Conservation (phyloP, 805 yeast species). For the Schwanniomyces occidentalis region DNA sequence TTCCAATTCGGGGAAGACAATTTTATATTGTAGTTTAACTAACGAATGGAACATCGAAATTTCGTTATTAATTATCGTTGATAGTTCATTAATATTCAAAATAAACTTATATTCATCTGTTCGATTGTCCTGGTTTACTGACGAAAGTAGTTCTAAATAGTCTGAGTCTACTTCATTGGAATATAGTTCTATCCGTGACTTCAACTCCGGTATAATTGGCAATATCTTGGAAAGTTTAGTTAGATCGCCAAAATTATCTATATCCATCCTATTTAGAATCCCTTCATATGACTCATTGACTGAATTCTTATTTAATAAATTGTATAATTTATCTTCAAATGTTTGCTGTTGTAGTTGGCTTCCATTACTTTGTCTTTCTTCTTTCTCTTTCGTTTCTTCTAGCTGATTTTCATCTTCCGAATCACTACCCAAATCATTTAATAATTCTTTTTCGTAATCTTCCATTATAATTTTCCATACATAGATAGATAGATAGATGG, state of each 20-base stretch:
- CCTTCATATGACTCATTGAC: conserved; percentile 11
- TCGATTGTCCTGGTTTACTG: conserved; percentile 25
- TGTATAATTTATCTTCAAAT: conserved; percentile 15
- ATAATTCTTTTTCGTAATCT: conserved; percentile 43
- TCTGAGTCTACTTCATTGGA: conserved; percentile 27
- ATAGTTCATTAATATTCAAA: conserved; percentile 52
- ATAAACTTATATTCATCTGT: conserved; percentile 52
- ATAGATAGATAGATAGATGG: too few relatives aligned
- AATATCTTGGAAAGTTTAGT: conserved; percentile 20
- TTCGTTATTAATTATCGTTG: conserved; percentile 56
- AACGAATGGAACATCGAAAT: conserved; percentile 49
- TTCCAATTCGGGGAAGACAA: conserved; percentile 71
- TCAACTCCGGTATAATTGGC: conserved; percentile 24
- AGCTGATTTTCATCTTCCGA: conserved; percentile 12
- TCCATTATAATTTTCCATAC: conserved; percentile 10
- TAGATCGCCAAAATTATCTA: conserved; percentile 19
- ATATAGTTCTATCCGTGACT: conserved; percentile 17
- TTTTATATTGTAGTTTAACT: conserved; percentile 52
- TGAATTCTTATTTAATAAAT: conserved; percentile 9
- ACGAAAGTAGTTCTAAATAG: conserved; percentile 30
- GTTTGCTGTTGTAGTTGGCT: conserved; percentile 6
- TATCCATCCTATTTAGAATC: conserved; percentile 19
- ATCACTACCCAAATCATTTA: conserved; percentile 41
- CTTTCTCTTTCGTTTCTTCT: conserved; percentile 8
- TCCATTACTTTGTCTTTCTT: conserved; percentile 2